These are phyloP conservation scores for Hymenoscyphus occultus DNA, from an alignment of 2,329 filamentous ascomycete species.

Conservation along the genomic window DNA sequence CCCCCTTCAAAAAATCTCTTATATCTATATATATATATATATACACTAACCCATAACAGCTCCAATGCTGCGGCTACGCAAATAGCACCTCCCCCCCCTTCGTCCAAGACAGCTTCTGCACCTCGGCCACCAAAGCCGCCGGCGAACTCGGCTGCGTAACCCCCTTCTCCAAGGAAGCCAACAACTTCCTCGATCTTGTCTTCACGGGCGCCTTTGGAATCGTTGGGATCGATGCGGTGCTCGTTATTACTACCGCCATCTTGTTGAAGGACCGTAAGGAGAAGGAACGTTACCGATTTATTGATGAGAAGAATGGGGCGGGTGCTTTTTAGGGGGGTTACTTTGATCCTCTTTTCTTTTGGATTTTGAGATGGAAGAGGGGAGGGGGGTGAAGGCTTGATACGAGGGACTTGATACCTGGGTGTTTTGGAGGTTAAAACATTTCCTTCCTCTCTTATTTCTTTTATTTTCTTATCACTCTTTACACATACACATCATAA, in stretches of 20 bases:
- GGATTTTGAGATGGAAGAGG: background rate
- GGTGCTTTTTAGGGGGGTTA: slow-evolving; percentile 53
- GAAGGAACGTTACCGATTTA: slow-evolving; percentile 72
- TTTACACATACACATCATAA: no score
- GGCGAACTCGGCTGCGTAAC: slow-evolving; percentile 67
- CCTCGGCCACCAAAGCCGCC: slow-evolving; percentile 67
- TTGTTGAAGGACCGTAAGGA: slow-evolving; percentile 79
- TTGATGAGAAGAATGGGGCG: slow-evolving; percentile 72
- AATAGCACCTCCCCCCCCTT: slow-evolving; percentile 72
- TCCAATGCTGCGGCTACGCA: slow-evolving; percentile 76
- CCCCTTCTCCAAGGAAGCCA: slow-evolving; percentile 65
- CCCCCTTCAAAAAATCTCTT: background rate
- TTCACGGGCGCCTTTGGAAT: slow-evolving; percentile 80
- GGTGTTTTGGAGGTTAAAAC: background rate
- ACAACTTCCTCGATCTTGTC: slow-evolving; percentile 68
- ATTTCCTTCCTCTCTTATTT: no score
- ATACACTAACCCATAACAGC: slow-evolving; percentile 51
- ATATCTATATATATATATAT: no score
- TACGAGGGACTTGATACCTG: background rate
- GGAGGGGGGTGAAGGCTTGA: background rate
- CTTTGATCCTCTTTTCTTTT: no score
- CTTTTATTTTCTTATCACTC: no score
- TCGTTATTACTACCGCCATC: slow-evolving; percentile 70
- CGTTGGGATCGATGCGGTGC: slow-evolving; percentile 66
- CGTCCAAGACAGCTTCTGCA: slow-evolving; percentile 64